These are phyloP conservation scores for Tetracentron sinense DNA, from an alignment of 164 flowering plant species.

Conservation along the genomic window DNA sequence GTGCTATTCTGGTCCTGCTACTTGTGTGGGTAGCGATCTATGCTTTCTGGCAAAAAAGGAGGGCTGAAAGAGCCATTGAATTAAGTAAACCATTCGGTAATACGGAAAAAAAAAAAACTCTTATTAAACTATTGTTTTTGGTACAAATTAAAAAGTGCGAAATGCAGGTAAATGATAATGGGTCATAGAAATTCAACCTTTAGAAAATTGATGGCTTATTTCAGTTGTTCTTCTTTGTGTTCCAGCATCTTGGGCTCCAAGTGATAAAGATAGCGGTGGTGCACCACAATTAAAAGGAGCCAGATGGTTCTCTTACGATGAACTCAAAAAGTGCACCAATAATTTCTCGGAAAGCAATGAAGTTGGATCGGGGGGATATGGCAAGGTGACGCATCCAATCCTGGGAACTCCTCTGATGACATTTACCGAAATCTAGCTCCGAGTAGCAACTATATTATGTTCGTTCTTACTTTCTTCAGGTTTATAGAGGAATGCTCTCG, in stretches of 20 bases:
- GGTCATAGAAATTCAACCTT: no score
- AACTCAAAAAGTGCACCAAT: conserved; percentile 52
- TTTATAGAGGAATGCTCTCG: conserved; percentile 43
- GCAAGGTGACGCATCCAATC: conserved; percentile 32
- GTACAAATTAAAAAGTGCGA: no score
- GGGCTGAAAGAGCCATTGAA: conserved; percentile 32
- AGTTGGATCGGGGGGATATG: conserved; percentile 69
- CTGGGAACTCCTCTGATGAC: background rate
- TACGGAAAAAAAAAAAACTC: background rate
- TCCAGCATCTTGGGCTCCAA: conserved; percentile 42
- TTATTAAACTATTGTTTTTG: no score
- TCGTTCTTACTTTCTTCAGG: conserved; percentile 24
- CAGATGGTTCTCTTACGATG: conserved; percentile 55
- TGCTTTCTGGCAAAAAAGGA: conserved; percentile 36
- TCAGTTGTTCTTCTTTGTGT: background rate
- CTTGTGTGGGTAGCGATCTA: no score
- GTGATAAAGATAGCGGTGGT: conserved; percentile 25
- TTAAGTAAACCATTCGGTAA: conserved; percentile 41
- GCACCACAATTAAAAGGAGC: conserved; percentile 62
- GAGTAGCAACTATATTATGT: background rate
- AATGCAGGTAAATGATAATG: no score
- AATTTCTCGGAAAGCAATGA: conserved; percentile 56
- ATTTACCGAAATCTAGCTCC: no score
- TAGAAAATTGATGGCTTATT: background rate
- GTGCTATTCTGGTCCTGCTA: no score